Evolutionary conservation across 2,329 filamentous ascomycete species (phyloP).

Genomic region (Apiospora arundinis): DNA sequence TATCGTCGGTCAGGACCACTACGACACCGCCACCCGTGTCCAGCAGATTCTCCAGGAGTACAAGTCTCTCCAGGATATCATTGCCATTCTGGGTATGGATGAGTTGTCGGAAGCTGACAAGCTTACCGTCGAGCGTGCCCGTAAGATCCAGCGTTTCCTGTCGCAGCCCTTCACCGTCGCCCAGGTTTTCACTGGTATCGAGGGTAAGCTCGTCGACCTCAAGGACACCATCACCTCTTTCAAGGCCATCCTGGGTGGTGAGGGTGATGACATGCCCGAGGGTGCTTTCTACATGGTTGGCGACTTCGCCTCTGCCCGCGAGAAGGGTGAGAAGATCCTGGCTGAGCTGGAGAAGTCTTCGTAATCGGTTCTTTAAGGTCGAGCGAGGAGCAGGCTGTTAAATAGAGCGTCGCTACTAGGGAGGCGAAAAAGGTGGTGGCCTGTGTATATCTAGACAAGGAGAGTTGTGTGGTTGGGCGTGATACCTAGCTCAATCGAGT

Average conservation of each 20-base stretch:
- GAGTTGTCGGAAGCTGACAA: constrained; percentile 99
- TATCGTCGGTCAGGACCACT: constrained; percentile 98
- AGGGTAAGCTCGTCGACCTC: constrained; percentile 95
- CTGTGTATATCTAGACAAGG: constrained; percentile 66
- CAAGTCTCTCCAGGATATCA: constrained; percentile 99
- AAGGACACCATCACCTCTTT: constrained; percentile 98
- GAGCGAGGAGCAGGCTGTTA: constrained; percentile 30
- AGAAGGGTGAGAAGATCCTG: constrained; percentile 99
- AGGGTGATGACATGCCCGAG: constrained; percentile 95
- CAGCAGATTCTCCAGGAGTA: constrained; percentile 99
- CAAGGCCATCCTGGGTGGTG: constrained; percentile 95
- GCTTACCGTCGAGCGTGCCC: constrained; percentile 99
- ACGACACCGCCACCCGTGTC: constrained; percentile 90
- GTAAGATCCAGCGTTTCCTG: constrained; percentile 99
- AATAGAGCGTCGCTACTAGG: constrained; percentile 39
- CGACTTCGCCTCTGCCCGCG: constrained; percentile 88
- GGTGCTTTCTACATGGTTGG: constrained; percentile 98
- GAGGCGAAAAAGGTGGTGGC: constrained; percentile 43
- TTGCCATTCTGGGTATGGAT: constrained; percentile 99
- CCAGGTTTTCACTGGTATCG: constrained; percentile 86
- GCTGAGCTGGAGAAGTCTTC: constrained; percentile 81
- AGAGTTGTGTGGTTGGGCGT: constrained; percentile 48
- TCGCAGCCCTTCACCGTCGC: constrained; percentile 96
- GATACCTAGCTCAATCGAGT: constrained; percentile 62
- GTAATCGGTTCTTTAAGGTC: constrained; percentile 41